Percentiles rank a stretch among this genome's conserved stretches.
phyloP scores from a whole-genome alignment of 2,329 filamentous ascomycete species.

The Phaeosphaeriaceae sp. region DNA sequence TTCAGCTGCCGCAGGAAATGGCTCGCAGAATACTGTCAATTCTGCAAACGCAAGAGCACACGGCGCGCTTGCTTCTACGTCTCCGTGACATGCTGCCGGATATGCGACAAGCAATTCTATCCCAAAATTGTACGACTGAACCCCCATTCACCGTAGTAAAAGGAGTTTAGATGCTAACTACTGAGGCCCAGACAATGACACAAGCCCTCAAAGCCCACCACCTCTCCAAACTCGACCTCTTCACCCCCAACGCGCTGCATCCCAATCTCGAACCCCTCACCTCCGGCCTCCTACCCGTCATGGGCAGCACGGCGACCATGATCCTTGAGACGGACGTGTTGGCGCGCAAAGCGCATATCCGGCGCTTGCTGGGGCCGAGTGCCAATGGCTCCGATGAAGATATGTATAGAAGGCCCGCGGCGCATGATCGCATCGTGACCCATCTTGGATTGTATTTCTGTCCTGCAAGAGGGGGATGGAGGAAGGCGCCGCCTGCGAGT shows the following conservation, averaged over 20 bases:
- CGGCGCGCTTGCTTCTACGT: conserved; percentile 32
- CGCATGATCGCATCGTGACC: conserved; percentile 27
- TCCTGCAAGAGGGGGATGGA: conserved; percentile 13
- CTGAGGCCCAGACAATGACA: conserved; percentile 37
- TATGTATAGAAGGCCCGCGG: conserved; percentile 19
- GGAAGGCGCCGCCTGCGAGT: background rate
- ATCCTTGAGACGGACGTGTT: conserved; percentile 30
- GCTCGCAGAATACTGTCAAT: conserved; percentile 33
- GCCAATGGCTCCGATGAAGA: background rate
- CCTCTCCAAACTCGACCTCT: conserved; percentile 42
- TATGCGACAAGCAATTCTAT: conserved; percentile 33
- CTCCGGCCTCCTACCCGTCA: conserved; percentile 23
- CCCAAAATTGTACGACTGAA: conserved; percentile 36
- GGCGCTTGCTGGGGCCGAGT: conserved; percentile 16
- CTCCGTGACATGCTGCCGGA: conserved; percentile 30
- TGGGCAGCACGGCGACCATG: conserved; percentile 31
- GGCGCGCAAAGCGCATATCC: conserved; percentile 26
- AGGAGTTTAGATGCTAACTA: background rate
- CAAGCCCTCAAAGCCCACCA: conserved; percentile 22
- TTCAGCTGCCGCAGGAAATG: conserved; percentile 32
- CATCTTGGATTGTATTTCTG: conserved; percentile 20
- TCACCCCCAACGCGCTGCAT: conserved; percentile 39
- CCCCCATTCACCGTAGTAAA: background rate
- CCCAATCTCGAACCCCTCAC: conserved; percentile 29
- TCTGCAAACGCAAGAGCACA: conserved; percentile 34